These are phyloP conservation scores for Leptomonas seymouri DNA, from an alignment of 208 protist species.

Conservation along the genomic window DNA sequence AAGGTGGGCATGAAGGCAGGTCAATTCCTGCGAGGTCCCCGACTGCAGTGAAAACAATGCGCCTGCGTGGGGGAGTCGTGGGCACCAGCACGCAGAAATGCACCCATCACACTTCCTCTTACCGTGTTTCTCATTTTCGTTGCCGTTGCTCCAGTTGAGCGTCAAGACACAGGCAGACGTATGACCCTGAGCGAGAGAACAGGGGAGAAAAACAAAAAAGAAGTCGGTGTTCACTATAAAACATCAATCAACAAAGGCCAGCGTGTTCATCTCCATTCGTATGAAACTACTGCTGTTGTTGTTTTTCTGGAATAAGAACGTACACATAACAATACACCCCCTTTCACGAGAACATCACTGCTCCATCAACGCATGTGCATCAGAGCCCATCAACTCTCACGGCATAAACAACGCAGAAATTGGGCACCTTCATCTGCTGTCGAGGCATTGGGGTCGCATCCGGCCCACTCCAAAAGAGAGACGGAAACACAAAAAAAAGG, in stretches of 20 bases:
- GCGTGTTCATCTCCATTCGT: too few relatives aligned
- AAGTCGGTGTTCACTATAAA: constrained; percentile 17
- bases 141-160: constrained; percentile 1
- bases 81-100: background rate
- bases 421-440: too few relatives aligned
- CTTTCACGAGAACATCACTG: background rate
- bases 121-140: background rate
- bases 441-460: too few relatives aligned
- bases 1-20: too few relatives aligned
- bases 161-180: background rate
- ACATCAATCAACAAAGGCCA: constrained; percentile 15
- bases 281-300: too few relatives aligned
- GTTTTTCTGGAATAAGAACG: too few relatives aligned
- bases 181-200: background rate
- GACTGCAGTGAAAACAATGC: too few relatives aligned
- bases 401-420: background rate
- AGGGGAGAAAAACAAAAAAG: constrained; percentile 16
- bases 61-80: background rate
- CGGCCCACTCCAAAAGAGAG: too few relatives aligned
- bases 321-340: too few relatives aligned
- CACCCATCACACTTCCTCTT: background rate
- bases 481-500: constrained; percentile 6
- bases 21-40: too few relatives aligned
- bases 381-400: background rate
- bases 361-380: background rate